phyloP scores from a whole-genome alignment of 2,329 filamentous ascomycete species.

The Xylariomycetidae sp. region DNA sequence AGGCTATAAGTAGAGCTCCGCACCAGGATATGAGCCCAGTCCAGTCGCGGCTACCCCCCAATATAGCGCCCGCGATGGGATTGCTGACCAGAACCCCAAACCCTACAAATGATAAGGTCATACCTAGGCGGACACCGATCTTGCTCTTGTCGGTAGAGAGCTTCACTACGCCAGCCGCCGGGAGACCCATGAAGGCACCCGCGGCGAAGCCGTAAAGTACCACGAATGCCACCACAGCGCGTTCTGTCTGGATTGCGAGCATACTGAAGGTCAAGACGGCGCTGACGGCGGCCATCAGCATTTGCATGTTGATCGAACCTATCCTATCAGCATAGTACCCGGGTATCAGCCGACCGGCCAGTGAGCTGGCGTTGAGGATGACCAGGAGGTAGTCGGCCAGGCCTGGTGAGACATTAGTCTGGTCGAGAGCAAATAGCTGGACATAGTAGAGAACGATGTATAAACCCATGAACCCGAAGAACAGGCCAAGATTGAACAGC shows the following conservation, averaged over 20 bases:
- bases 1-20: conserved; percentile 9
- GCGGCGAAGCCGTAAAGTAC: conserved; percentile 9
- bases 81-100: conserved; percentile 12
- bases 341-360: conserved; percentile 6
- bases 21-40: conserved; percentile 11
- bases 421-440: conserved; percentile 5
- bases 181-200: conserved; percentile 10
- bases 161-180: conserved; percentile 10
- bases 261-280: conserved; percentile 8
- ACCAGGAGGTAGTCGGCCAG: conserved; percentile 11
- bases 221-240: conserved; percentile 6
- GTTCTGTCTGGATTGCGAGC: conserved; percentile 5
- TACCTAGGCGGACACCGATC: conserved; percentile 14
- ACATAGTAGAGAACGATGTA: conserved; percentile 11
- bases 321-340: conserved; percentile 11
- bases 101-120: conserved; percentile 12
- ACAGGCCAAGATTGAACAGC: conserved; percentile 6
- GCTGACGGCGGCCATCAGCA: conserved; percentile 4
- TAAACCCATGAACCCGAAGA: conserved; percentile 11
- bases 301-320: conserved; percentile 12
- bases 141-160: conserved; percentile 12
- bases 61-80: conserved; percentile 14
- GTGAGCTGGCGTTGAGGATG: conserved; percentile 13
- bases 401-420: conserved; percentile 1
- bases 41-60: conserved; percentile 10